Percentiles rank a stretch among this genome's conserved stretches.
Conservation (phyloP, 2,329 filamentous ascomycete genomes). For the Claviceps capensis region DNA sequence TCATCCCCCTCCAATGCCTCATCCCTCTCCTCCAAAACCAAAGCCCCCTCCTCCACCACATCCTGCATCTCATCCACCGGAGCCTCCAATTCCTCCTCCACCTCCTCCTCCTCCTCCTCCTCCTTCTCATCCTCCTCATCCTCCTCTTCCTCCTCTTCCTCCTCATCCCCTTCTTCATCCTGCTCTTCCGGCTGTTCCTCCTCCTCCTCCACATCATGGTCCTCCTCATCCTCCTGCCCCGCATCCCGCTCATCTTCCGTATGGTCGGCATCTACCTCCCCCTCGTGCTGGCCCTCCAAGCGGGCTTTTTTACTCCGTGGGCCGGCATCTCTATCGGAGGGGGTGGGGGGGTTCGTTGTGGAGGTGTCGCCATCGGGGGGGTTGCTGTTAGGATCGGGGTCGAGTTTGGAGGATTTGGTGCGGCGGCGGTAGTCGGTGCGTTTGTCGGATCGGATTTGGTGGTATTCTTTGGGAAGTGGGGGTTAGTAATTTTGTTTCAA, state of each 20-base stretch:
- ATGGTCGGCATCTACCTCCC: constrained; percentile 16
- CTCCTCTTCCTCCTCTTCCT: constrained; percentile 27
- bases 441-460: constrained; percentile 59
- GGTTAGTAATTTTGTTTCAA: not conserved
- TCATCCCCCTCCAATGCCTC: constrained; percentile 51
- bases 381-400: not conserved
- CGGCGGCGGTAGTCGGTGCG: constrained; percentile 60
- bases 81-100: constrained; percentile 26
- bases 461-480: constrained; percentile 42
- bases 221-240: constrained; percentile 26
- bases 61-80: constrained; percentile 36
- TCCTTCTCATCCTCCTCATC: constrained; percentile 32
- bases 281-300: constrained; percentile 15
- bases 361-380: constrained; percentile 18
- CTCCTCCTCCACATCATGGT: constrained; percentile 30
- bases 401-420: constrained; percentile 43
- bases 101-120: constrained; percentile 23
- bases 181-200: constrained; percentile 30
- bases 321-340: constrained; percentile 17
- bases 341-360: constrained; percentile 23
- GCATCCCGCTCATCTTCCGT: constrained; percentile 25
- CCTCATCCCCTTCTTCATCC: constrained; percentile 20
- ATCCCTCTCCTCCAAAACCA: constrained; percentile 35
- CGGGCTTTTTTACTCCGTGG: constrained; percentile 31
- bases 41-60: constrained; percentile 33